Evolutionary conservation across 345 rosid species (phyloP).

Genomic region (Syzygium jambos): DNA sequence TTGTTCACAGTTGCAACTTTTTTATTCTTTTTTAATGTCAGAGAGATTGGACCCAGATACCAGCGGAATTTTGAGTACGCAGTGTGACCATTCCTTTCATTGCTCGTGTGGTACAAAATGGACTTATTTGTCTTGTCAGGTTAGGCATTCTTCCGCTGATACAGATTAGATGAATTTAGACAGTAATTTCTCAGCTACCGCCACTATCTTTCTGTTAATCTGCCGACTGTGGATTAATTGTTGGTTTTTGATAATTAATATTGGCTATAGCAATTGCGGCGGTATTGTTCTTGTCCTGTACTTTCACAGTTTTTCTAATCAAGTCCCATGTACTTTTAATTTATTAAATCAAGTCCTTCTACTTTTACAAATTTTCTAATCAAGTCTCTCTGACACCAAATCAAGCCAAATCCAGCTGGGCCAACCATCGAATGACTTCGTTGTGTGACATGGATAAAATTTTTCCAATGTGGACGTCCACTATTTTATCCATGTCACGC

Average conservation of each 20-base stretch:
- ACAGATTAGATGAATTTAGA: background rate
- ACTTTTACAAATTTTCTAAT: background rate
- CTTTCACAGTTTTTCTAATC: background rate
- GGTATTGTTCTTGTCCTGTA: background rate
- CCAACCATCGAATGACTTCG: rapidly evolving
- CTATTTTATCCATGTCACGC: background rate
- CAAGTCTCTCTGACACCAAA: background rate
- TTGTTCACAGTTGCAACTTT: background rate
- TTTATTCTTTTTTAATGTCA: conserved; percentile 6
- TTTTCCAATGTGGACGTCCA: too few relatives aligned
- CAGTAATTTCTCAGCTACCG: background rate
- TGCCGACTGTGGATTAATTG: background rate
- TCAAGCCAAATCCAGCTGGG: background rate
- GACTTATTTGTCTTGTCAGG: conserved; percentile 92
- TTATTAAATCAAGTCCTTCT: background rate
- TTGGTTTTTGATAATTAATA: background rate
- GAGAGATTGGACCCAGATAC: conserved; percentile 95
- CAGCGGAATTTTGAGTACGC: conserved; percentile 72
- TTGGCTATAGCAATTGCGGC: background rate
- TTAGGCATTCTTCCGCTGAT: conserved; percentile 16
- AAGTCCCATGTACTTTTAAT: background rate
- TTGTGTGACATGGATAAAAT: background rate
- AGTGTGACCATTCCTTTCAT: conserved; percentile 93
- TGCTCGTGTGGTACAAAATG: conserved; percentile 91
- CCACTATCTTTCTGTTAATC: background rate